These are phyloP conservation scores for Colletotrichum tropicicola DNA, from an alignment of 2,329 filamentous ascomycete genomes.

Conservation along the genomic window DNA sequence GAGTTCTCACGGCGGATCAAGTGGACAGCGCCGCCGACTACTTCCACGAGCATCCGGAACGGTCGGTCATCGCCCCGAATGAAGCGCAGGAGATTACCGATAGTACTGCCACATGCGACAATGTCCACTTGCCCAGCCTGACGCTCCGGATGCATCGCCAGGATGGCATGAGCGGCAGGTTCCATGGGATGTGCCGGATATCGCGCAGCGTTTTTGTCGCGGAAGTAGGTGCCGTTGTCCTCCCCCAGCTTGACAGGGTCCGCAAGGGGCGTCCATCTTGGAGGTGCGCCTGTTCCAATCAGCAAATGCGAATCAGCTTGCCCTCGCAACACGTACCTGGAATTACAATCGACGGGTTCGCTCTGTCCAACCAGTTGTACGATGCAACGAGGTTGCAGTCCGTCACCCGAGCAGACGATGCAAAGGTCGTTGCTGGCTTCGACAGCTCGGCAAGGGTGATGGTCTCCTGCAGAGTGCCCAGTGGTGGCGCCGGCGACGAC, in stretches of 20 bases:
- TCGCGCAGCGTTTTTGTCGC: constrained; percentile 62
- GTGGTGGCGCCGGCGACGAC: constrained; percentile 6
- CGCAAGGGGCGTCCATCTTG: constrained; percentile 56
- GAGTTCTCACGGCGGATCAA: constrained; percentile 70
- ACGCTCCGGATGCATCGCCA: constrained; percentile 46
- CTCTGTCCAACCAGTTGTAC: constrained; percentile 46
- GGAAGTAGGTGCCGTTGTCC: constrained; percentile 60
- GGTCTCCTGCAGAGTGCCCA: constrained; percentile 13
- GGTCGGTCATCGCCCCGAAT: constrained; percentile 50
- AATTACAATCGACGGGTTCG: constrained; percentile 38
- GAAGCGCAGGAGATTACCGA: constrained; percentile 70
- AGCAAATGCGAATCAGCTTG: neutral
- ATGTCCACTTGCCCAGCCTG: constrained; percentile 55
- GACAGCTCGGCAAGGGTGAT: neutral
- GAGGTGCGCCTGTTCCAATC: constrained; percentile 53
- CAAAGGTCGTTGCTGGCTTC: neutral
- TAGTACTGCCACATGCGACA: constrained; percentile 66
- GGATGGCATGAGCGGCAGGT: constrained; percentile 49
- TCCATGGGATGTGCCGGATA: constrained; percentile 60
- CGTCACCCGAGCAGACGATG: constrained; percentile 12
- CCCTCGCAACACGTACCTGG: constrained; percentile 38
- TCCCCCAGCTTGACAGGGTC: constrained; percentile 43
- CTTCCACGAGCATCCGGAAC: constrained; percentile 69
- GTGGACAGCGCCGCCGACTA: constrained; percentile 65
- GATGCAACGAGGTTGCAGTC: constrained; percentile 39